phyloP scores from a whole-genome alignment of 495 filamentous ascomycete species.

The Penicillium canariense region DNA sequence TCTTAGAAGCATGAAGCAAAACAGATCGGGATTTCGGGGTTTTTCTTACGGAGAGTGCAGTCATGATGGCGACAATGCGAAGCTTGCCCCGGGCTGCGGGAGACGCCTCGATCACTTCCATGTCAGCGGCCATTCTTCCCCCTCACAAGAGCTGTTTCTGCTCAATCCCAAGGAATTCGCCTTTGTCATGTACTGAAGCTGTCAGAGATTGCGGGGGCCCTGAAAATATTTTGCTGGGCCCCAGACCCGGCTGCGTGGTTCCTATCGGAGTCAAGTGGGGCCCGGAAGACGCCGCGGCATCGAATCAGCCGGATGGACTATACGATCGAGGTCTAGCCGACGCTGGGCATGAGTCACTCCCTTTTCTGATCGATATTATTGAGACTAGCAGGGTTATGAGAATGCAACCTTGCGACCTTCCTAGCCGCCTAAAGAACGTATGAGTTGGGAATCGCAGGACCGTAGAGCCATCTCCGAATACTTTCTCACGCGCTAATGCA shows the following conservation, averaged over 20 bases:
- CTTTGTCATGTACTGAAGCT: neutral
- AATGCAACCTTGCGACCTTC: too few relatives aligned
- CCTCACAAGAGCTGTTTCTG: too few relatives aligned
- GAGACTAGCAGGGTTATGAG: too few relatives aligned
- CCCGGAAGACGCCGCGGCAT: neutral
- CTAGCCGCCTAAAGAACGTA: too few relatives aligned
- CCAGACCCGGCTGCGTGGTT: neutral
- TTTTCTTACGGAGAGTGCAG: slow-evolving; percentile 26
- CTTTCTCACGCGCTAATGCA: too few relatives aligned
- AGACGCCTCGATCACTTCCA: slow-evolving; percentile 19
- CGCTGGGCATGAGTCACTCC: neutral
- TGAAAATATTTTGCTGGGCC: neutral
- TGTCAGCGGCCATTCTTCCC: slow-evolving; percentile 11
- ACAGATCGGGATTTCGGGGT: neutral
- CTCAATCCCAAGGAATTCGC: too few relatives aligned
- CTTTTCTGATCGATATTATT: too few relatives aligned
- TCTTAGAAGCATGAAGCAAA: neutral
- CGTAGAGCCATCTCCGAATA: too few relatives aligned
- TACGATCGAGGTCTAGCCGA: neutral
- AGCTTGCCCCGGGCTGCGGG: slow-evolving; percentile 17
- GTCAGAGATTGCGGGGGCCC: neutral
- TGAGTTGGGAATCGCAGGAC: too few relatives aligned
- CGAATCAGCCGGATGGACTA: neutral
- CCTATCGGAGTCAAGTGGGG: neutral
- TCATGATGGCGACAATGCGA: slow-evolving; percentile 25